Conservation (phyloP, 129 eudicot species). For the Tanacetum coccineum region DNA sequence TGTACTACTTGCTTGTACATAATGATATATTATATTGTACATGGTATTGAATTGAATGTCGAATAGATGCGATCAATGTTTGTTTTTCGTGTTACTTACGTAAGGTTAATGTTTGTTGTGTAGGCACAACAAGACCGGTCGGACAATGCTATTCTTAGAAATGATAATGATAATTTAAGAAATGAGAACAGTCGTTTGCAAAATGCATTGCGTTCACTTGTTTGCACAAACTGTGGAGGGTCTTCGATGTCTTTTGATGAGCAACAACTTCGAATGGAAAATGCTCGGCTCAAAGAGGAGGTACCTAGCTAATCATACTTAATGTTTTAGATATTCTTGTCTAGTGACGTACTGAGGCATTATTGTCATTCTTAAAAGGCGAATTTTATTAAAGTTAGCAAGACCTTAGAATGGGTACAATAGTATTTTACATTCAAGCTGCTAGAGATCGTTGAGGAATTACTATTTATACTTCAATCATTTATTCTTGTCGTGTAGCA, state of each 20-base stretch:
- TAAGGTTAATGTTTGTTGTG: not conserved
- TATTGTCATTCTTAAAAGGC: too few species aligned
- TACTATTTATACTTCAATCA: too few species aligned
- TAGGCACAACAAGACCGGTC: constrained; percentile 97
- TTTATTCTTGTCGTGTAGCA: too few species aligned
- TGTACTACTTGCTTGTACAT: constrained; percentile 5
- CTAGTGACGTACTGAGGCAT: too few species aligned
- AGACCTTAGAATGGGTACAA: too few species aligned
- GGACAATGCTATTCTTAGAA: constrained; percentile 72
- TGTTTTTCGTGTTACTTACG: too few species aligned
- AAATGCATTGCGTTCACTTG: constrained; percentile 56
- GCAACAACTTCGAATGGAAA: constrained; percentile 90
- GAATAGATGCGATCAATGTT: too few species aligned
- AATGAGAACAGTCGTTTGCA: constrained; percentile 77
- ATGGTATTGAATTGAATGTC: not conserved
- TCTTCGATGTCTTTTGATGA: constrained; percentile 72
- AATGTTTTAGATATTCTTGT: too few species aligned
- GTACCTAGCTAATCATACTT: constrained; percentile 29
- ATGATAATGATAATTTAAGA: constrained; percentile 73
- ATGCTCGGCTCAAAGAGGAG: constrained; percentile 96
- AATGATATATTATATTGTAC: constrained; percentile 18
- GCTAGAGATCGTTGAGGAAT: too few species aligned
- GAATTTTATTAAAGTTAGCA: too few species aligned
- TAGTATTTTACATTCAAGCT: too few species aligned
- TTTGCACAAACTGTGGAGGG: constrained; percentile 92